Evolutionary conservation across 441 rosid genomes (phyloP).

Genomic region (Erodium chrysanthum): DNA sequence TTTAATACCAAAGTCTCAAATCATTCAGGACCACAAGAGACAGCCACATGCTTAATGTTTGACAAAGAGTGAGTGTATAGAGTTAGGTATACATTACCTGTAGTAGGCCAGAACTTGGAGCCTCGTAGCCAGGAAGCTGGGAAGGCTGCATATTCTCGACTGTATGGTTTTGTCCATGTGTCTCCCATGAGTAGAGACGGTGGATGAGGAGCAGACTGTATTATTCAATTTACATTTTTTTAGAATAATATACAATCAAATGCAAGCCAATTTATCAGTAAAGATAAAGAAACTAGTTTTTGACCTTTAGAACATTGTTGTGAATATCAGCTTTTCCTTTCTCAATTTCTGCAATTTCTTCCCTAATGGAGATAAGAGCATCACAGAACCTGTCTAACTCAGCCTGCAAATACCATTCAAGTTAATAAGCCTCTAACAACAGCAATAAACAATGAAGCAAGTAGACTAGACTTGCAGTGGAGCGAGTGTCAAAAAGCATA

Average conservation of each 20-base stretch:
- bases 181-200: constrained; percentile 93
- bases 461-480: no score
- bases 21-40: no score
- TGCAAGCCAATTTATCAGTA: no score
- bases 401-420: constrained; percentile 44
- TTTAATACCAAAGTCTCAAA: no score
- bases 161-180: constrained; percentile 80
- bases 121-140: constrained; percentile 88
- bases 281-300: constrained; percentile 8
- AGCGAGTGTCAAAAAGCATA: no score
- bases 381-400: constrained; percentile 91
- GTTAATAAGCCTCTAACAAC: neutral
- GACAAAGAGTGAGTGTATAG: no score
- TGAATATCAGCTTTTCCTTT: constrained; percentile 75
- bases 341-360: constrained; percentile 84
- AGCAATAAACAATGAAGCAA: neutral
- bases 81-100: no score
- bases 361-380: constrained; percentile 83
- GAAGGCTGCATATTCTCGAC: constrained; percentile 83
- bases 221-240: no score
- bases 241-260: no score
- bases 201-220: constrained; percentile 95
- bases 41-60: no score
- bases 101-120: constrained; percentile 90
- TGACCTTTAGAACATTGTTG: constrained; percentile 87